These are phyloP conservation scores for Podospora fimiseda DNA, from an alignment of 495 filamentous ascomycete genomes.

Conservation along the genomic window DNA sequence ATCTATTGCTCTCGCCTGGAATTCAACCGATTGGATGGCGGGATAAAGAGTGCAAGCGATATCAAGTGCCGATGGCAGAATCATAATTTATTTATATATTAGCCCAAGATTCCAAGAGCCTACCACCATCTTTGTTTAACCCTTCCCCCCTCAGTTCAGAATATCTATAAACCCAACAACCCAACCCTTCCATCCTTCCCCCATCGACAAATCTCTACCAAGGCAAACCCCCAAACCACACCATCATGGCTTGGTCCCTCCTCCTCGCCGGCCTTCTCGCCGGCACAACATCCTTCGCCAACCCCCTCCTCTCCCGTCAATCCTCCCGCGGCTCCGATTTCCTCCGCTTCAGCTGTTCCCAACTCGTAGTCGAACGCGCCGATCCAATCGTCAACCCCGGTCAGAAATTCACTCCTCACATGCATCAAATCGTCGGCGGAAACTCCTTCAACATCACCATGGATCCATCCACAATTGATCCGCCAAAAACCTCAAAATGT, in stretches of 20 bases:
- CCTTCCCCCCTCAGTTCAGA: no score
- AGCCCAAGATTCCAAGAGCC: neutral
- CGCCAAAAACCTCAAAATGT: slow-evolving; percentile 29
- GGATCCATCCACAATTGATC: slow-evolving; percentile 29
- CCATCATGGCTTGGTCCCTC: neutral
- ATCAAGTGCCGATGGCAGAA: neutral
- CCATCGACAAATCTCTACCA: neutral
- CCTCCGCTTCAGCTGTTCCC: slow-evolving; percentile 37
- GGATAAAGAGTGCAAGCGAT: neutral
- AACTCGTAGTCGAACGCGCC: slow-evolving; percentile 33
- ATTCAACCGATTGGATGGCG: neutral
- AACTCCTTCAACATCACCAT: slow-evolving; percentile 35
- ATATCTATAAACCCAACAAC: neutral
- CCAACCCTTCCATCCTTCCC: neutral
- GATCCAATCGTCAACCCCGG: slow-evolving; percentile 36
- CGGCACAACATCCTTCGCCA: neutral
- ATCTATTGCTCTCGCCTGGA: no score
- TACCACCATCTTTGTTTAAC: no score
- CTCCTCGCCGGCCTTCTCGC: neutral
- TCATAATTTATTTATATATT: neutral
- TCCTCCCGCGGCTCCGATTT: neutral
- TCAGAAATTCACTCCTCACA: slow-evolving; percentile 24
- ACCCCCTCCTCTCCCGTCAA: neutral
- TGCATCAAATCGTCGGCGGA: slow-evolving; percentile 35
- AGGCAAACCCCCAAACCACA: no score